Percentiles rank a stretch among this genome's conserved stretches.
Conservation (phyloP, 2,329 filamentous ascomycete genomes). For the Phialemoniopsis sp. region DNA sequence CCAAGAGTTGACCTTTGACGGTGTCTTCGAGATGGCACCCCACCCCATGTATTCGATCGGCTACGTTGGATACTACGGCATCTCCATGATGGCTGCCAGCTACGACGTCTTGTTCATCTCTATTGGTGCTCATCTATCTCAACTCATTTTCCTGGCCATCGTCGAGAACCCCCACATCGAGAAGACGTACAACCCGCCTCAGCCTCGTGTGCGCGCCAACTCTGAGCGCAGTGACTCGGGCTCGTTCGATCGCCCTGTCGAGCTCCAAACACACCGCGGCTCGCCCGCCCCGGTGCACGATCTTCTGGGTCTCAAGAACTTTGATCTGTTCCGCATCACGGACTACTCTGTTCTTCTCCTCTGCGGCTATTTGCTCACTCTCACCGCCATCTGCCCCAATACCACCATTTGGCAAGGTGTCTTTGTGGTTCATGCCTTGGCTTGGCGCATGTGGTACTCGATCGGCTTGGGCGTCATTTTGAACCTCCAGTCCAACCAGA, state of each 20-base stretch:
- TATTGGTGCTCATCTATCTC: conserved; percentile 87
- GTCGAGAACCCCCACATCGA: conserved; percentile 98
- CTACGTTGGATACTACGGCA: conserved; percentile 96
- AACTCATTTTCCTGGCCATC: conserved; percentile 86
- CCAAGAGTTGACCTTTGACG: conserved; percentile 95
- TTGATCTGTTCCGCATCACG: conserved; percentile 84
- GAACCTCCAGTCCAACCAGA: conserved; percentile 79
- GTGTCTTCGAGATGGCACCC: conserved; percentile 97
- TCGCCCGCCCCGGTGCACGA: conserved; percentile 71
- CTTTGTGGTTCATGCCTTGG: conserved; percentile 75
- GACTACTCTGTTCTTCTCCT: conserved; percentile 79
- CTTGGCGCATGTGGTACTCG: conserved; percentile 90
- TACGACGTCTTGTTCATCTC: conserved; percentile 98
- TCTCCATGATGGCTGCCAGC: conserved; percentile 96
- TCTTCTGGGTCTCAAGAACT: conserved; percentile 75
- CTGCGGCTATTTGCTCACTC: conserved; percentile 66
- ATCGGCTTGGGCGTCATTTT: conserved; percentile 83
- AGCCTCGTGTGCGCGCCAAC: conserved; percentile 57
- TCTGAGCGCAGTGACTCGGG: conserved; percentile 13
- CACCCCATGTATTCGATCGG: conserved; percentile 99
- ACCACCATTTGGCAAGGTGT: conserved; percentile 71
- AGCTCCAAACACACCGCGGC: conserved; percentile 4
- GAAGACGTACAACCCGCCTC: conserved; percentile 90
- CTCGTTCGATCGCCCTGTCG: conserved; percentile 10
- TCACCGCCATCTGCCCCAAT: conserved; percentile 73